Evolutionary conservation across 1,284 basidiomycete genomes (phyloP).

Genomic region (Cryptococcus hybrid): DNA sequence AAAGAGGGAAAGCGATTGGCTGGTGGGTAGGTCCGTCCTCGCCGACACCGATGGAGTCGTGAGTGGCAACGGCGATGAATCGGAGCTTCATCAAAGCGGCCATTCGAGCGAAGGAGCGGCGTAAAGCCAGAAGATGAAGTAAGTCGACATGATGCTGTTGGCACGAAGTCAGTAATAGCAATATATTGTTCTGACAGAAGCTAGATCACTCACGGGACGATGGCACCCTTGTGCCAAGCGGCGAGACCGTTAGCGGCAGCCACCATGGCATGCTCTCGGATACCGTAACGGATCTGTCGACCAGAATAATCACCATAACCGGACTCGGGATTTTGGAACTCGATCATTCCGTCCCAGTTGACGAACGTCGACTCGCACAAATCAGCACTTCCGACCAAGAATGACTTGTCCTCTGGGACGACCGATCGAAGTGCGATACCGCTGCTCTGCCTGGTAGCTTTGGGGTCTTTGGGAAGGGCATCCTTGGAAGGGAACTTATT

Average conservation of each 20-base stretch:
- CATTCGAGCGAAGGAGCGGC: constrained; percentile 46
- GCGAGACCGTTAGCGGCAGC: constrained; percentile 39
- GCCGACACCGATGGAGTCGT: constrained; percentile 44
- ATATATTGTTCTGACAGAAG: no score
- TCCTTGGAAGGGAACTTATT: constrained; percentile 18
- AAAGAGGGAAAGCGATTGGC: constrained; percentile 34
- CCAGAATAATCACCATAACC: constrained; percentile 43
- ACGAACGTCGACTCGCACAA: constrained; percentile 44
- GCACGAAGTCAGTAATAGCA: no score
- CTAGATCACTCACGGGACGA: constrained; percentile 17
- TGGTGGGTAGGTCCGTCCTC: constrained; percentile 32
- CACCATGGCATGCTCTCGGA: constrained; percentile 44
- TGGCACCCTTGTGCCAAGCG: constrained; percentile 32
- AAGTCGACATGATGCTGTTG: constrained; percentile 65
- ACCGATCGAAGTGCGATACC: constrained; percentile 28
- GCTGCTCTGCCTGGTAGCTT: constrained; percentile 37
- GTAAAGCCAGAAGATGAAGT: constrained; percentile 49
- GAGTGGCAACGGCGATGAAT: constrained; percentile 44
- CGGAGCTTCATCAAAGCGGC: constrained; percentile 40
- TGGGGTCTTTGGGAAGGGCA: constrained; percentile 23
- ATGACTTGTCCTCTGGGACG: constrained; percentile 13
- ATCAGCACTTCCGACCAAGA: constrained; percentile 41
- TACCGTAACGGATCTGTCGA: constrained; percentile 44
- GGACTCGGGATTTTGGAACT: constrained; percentile 42
- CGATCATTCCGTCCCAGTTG: constrained; percentile 33